These are phyloP conservation scores for Dissophora globulifera DNA, from an alignment of 192 early-diverging fungal genomes.

Conservation along the genomic window DNA sequence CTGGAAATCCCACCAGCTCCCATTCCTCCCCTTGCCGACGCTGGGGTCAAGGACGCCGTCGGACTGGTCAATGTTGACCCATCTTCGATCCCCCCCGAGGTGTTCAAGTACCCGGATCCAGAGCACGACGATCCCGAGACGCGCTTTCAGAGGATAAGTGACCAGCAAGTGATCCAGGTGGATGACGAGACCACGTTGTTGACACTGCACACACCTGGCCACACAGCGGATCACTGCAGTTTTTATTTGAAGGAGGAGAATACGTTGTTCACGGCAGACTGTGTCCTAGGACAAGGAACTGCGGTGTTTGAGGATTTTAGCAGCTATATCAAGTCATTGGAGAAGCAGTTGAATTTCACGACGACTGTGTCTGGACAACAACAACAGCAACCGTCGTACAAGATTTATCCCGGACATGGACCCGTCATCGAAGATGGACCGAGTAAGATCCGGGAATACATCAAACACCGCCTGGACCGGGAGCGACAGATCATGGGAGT, in stretches of 20 bases:
- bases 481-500: conserved; percentile 78
- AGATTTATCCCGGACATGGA: conserved; percentile 79
- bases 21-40: too few species aligned
- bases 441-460: conserved; percentile 76
- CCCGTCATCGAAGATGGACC: conserved; percentile 75
- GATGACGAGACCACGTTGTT: conserved; percentile 68
- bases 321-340: conserved; percentile 76
- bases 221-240: conserved; percentile 81
- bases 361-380: too few species aligned
- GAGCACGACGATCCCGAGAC: conserved; percentile 45
- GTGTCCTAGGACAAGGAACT: conserved; percentile 85
- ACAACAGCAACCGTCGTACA: too few species aligned
- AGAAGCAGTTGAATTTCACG: conserved; percentile 58
- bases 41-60: conserved; percentile 13
- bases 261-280: conserved; percentile 82
- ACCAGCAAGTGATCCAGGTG: conserved; percentile 70
- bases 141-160: conserved; percentile 42
- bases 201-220: conserved; percentile 83
- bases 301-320: conserved; percentile 80
- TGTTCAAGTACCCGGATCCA: conserved; percentile 37
- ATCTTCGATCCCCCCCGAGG: conserved; percentile 8
- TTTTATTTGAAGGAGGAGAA: conserved; percentile 76
- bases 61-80: conserved; percentile 12
- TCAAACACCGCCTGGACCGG: conserved; percentile 78
- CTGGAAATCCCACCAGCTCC: conserved; percentile 9